Evolutionary conservation across 2,329 filamentous ascomycete species (phyloP), one percentile per base, ranked within the genome.

Genomic region (Macrophomina pseudophaseolina): DNA sequence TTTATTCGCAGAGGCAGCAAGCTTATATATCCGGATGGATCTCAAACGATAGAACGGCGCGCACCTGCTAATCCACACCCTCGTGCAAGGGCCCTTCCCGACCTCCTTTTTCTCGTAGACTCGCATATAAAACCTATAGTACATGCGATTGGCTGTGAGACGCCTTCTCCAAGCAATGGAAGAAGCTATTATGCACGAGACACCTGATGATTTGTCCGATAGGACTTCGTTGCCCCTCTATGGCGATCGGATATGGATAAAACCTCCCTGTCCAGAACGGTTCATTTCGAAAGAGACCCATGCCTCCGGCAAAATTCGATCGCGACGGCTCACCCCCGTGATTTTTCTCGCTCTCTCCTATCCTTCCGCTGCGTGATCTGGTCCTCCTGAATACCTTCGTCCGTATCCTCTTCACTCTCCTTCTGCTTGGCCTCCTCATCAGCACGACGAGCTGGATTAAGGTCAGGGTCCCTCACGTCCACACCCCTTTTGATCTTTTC

Each of bases 391-490:
- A 23, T 32, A 14, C n/a, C 51, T n/a, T 30, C 18, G 12, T 30
- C 42, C 51, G 6, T 35, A 9, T 38, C 28, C 23, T 18, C 63
- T 12, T 49, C 11, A 38, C 30, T 32, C 35, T 8, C 11, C 6
- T 11, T 58, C 18, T 40, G 23, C 23, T 23, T 23, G 23, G 23
- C 23, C 23, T 23, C 23, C 1, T 23, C 23, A 23, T 56, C 38
- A 44, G 12, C 33, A 16, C 54, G 18, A 16, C 54, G 54, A 8
- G 2, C 12, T 35, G 54, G 23, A 18, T 46, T 59, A 12, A 44
- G 54, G 16, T 59, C 54, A 4, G 54, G 40, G 12, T 59, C 16
- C 23, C 54, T 62, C 52, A 35, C 18, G 32, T 38, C 53, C 32
- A 11, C 35, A 18, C 40, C 52, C 42, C 12, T 12, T 28, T 16